phyloP scores from a whole-genome alignment of 495 filamentous ascomycete genomes.

The Staphylotrichum tortipilum region DNA sequence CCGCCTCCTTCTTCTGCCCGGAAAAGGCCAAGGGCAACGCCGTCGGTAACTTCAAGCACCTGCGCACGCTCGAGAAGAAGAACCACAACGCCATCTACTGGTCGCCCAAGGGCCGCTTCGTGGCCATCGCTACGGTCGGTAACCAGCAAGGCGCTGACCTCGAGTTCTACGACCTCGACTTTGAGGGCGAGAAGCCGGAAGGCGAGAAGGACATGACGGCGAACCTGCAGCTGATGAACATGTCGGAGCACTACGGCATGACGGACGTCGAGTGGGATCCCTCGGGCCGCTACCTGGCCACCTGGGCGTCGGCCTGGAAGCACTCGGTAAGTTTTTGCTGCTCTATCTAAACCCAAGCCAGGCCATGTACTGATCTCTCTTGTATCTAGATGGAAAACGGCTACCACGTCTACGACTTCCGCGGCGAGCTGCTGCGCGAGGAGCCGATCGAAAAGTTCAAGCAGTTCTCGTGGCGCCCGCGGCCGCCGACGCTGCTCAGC shows the following conservation, averaged over 20 bases:
- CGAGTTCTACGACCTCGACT: conserved; percentile 96
- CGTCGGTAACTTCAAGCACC: conserved; percentile 88
- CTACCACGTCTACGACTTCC: conserved; percentile 96
- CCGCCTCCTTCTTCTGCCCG: conserved; percentile 90
- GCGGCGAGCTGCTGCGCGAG: conserved; percentile 79
- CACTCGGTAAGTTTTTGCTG: conserved; percentile 61
- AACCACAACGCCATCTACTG: conserved; percentile 99
- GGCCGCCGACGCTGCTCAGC: conserved; percentile 76
- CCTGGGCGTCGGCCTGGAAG: conserved; percentile 88
- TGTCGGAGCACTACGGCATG: conserved; percentile 89
- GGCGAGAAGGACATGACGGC: conserved; percentile 88
- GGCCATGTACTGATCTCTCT: conserved; percentile 28
- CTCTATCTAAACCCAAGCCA: neutral
- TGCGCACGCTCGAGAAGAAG: conserved; percentile 93
- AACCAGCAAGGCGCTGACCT: conserved; percentile 88
- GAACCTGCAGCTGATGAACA: conserved; percentile 88
- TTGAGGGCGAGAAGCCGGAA: conserved; percentile 91
- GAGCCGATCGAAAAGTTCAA: conserved; percentile 95
- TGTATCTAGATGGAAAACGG: conserved; percentile 88
- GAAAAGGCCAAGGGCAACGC: conserved; percentile 75
- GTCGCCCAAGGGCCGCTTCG: conserved; percentile 95
- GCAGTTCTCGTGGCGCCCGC: conserved; percentile 89
- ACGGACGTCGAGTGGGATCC: conserved; percentile 98
- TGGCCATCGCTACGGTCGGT: conserved; percentile 83
- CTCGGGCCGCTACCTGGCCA: conserved; percentile 86